These are phyloP conservation scores for Aspergillus chevalieri DNA, from an alignment of 2,329 filamentous ascomycete genomes.

Conservation along the genomic window DNA sequence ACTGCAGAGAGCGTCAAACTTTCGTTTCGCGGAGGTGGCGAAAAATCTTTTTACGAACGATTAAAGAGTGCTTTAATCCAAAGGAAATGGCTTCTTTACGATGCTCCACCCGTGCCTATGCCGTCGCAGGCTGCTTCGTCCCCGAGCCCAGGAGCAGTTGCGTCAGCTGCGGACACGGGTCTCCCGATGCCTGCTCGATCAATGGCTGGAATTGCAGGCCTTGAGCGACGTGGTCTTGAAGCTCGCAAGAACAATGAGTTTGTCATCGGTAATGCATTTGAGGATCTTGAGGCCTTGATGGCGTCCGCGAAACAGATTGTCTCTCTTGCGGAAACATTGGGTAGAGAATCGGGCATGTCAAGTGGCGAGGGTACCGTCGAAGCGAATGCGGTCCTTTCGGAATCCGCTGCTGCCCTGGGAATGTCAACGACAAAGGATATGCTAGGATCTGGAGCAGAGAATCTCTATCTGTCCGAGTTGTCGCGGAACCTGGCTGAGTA, in stretches of 20 bases:
- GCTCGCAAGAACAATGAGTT: slow-evolving; percentile 87
- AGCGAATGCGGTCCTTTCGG: slow-evolving; percentile 67
- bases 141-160: slow-evolving; percentile 23
- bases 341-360: slow-evolving; percentile 57
- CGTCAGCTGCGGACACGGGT: slow-evolving; percentile 14
- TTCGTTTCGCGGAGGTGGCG: slow-evolving; percentile 83
- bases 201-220: slow-evolving; percentile 81
- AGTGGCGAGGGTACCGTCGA: slow-evolving; percentile 59
- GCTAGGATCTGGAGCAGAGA: slow-evolving; percentile 72
- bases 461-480: slow-evolving; percentile 81
- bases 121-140: slow-evolving; percentile 36
- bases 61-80: slow-evolving; percentile 84
- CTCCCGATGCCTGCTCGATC: slow-evolving; percentile 24
- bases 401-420: slow-evolving; percentile 76
- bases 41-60: slow-evolving; percentile 82
- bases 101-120: slow-evolving; percentile 79
- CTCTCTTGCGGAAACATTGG: slow-evolving; percentile 82
- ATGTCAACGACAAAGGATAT: slow-evolving; percentile 95
- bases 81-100: slow-evolving; percentile 88
- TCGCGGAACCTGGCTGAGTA: slow-evolving; percentile 82
- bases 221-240: slow-evolving; percentile 79
- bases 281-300: slow-evolving; percentile 95
- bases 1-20: slow-evolving; percentile 75
- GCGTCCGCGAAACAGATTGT: slow-evolving; percentile 95
- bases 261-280: slow-evolving; percentile 88